Evolutionary conservation across 2,329 filamentous ascomycete species (phyloP), one percentile per base, ranked within the genome.

Genomic region (Apiospora pterosperma): DNA sequence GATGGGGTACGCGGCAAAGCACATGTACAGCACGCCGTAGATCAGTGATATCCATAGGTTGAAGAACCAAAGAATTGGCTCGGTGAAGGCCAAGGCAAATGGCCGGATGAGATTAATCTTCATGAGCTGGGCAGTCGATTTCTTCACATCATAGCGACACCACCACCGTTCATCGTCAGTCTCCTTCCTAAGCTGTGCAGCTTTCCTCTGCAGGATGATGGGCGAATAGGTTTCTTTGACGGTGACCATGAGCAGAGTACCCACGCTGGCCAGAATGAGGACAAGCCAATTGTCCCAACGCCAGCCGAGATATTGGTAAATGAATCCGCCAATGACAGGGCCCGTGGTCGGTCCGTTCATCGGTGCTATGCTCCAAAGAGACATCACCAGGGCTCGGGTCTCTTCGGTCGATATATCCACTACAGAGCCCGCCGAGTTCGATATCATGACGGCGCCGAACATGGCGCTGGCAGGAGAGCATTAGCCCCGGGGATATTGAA

Each of bases 1-100:
- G 65, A 96, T 90, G 0, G 93, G 93, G 75, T 96, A 96, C 14
- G 92, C 92, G 19, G 96, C 90, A 79, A 97, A 97, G 77, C 92
- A 96, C 36, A 97, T 87, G 73, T 96, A 96, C 1, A 97, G 82
- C 44, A 97, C 93, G 21, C 89, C 92, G 75, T 97, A 97, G 39
- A 97, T 87, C 42, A 97, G 80, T 0, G 91, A 95, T 74, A 94
- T 91, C 89, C 91, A 88, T 19, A 85, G 71, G 65, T 87, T 87
- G 71, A 94, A 86, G 69, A 88, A 89, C 86, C 87, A 89, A 55
- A 89, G 70, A 64, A 97, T 97, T 0, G 93, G 94, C 71, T 97
- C 94, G 0, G 89, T 92, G 55, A 90, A 85, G 19, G 90, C 87
- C 76, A 97, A 88, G 2, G 90, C 79, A 66, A 97, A 91, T 0